A percentile compares a stretch with the other conserved stretches of the same genome.
phyloP scores from a whole-genome alignment of 2,329 filamentous ascomycete genomes.

The Aspergillus sp. region DNA sequence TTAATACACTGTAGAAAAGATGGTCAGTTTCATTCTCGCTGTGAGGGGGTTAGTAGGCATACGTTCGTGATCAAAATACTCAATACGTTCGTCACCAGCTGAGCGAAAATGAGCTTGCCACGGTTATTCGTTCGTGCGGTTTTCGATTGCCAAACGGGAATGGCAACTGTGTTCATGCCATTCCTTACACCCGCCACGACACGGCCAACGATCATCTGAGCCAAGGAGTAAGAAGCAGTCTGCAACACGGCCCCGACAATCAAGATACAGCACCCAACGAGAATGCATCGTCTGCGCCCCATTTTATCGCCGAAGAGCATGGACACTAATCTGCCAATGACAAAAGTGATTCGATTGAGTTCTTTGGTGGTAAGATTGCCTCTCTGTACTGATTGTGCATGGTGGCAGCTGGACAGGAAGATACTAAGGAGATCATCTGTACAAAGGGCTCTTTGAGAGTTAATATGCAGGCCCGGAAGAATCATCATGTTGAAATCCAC shows the following conservation, averaged over 20 bases:
- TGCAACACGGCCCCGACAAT: constrained; percentile 14
- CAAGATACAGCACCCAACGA: constrained; percentile 11
- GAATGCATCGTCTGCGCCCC: constrained; percentile 9
- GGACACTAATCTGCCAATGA: constrained; percentile 11
- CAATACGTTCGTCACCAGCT: constrained; percentile 4
- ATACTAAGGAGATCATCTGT: no score
- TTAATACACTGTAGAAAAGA: no score
- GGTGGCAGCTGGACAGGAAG: no score
- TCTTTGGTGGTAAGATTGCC: no score
- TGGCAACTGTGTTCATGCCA: constrained; percentile 24
- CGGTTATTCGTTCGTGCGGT: constrained; percentile 17
- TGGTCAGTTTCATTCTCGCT: no score
- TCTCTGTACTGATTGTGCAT: no score
- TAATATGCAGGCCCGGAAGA: no score
- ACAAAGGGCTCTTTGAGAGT: no score
- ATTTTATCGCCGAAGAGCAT: constrained; percentile 13
- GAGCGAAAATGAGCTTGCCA: constrained; percentile 15
- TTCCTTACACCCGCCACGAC: constrained; percentile 25
- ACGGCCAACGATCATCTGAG: constrained; percentile 22
- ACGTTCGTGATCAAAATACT: constrained; percentile 14
- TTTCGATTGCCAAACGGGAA: constrained; percentile 30
- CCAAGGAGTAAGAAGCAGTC: constrained; percentile 9
- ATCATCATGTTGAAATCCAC: no score
- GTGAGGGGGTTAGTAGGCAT: no score
- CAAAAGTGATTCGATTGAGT: no score